Conservation (phyloP, 768 basidiomycete genomes). For the Tremella mesenterica region DNA sequence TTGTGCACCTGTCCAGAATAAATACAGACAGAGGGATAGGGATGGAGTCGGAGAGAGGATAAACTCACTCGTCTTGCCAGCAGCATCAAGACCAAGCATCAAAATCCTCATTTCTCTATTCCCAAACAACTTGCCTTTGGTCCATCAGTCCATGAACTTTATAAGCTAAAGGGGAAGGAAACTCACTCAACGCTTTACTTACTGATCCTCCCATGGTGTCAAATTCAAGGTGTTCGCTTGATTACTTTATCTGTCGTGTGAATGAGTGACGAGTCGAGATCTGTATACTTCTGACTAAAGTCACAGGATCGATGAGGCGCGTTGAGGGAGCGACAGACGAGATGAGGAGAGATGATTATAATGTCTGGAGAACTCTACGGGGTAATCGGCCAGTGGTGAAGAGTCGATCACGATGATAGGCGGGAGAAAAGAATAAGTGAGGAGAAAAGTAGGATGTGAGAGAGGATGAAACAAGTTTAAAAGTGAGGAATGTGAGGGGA, state of each 20-base stretch:
- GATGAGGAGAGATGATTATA: background rate
- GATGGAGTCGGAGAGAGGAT: background rate
- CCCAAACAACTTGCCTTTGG: constrained; percentile 78
- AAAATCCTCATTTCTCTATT: constrained; percentile 98
- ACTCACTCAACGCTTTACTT: constrained; percentile 43
- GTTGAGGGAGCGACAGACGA: background rate
- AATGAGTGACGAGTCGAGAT: background rate
- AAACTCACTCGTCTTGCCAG: constrained; percentile 90
- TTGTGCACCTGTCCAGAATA: no score
- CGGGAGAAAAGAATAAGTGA: background rate
- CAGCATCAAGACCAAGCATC: constrained; percentile 95
- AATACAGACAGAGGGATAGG: no score
- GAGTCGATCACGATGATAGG: background rate
- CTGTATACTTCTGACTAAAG: background rate
- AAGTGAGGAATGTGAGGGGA: background rate
- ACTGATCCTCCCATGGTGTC: constrained; percentile 38
- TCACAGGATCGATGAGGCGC: background rate
- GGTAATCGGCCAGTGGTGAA: background rate
- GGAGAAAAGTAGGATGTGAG: background rate
- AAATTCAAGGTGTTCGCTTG: background rate
- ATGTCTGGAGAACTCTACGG: background rate
- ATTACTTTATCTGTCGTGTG: background rate
- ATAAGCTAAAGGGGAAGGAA: background rate
- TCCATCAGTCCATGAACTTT: constrained; percentile 2
- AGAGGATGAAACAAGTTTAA: background rate